Base-by-base conservation (phyloP, 2,329 filamentous ascomycete genomes). In the Dryadomyces quercivorus region DNA sequence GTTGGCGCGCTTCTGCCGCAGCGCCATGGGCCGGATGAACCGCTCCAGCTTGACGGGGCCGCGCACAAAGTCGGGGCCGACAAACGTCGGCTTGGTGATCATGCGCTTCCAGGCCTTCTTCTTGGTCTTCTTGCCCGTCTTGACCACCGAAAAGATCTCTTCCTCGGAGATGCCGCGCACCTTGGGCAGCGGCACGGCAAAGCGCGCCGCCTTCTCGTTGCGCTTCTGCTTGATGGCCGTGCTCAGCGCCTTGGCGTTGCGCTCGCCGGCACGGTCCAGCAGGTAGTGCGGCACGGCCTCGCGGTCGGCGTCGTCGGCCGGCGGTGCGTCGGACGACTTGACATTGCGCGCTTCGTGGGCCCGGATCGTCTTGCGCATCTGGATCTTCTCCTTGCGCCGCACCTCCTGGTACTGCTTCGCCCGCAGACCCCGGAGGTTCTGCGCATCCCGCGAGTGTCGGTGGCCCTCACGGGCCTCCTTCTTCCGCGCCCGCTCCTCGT, bases 171-270 rank as follows among this genome's bases (percentile, higher is more conserved):
- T 96, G 60, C 89, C 92, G 64, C 88, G 82, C 47, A 97, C 93
- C 73, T 95, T 96, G 40, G 93, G 93, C 65, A 98, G 70, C 1
- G 93, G 93, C 43, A 97, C 93, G 36, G 80, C 81, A 68, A 96
- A 97, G 67, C 92, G 88, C 51, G 93, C 93, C 7, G 91, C 89
- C 78, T 96, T 95, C 70, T 95, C 94, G 59, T 80, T 80, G 44
- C 93, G 80, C 78, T 95, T 95, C 70, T 96, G 89, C 80, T 97
- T 98, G 74, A 96, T 95, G 53, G 90, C 87, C 57, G 80, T 86
- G 56, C 80, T 85, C 51, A 95, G 75, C 3, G 66, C 66, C 63
- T 70, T 69, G 55, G 65, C 66, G 31, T 61, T 66, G 54, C 64
- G 68, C 59, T 66, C 71, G 63, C 70, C 74, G 52, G 69, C 75